Base-by-base conservation (phyloP, 208 protist genomes). In the Strigomonas culicis region DNA sequence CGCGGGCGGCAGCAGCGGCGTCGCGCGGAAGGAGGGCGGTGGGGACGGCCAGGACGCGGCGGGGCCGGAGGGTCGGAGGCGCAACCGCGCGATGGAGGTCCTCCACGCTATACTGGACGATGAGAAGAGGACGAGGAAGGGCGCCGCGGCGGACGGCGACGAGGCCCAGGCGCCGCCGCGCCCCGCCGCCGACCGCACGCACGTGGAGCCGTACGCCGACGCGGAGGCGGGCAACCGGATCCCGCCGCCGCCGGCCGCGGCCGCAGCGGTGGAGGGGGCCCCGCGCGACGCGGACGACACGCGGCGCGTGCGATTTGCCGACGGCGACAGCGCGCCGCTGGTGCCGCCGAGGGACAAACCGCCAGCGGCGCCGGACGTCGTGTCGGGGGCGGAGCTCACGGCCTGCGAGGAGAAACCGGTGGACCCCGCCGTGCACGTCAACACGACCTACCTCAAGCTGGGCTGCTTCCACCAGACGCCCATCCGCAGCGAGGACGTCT, bases 401-500 rank as follows among this genome's bases (percentile, higher is more conserved):
- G 63, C 63, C 8, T 17, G 11, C 27, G 63, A 59, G 53, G 53
- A 56, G 44, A 43, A 55, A 43, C 63, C 63, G 52, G 39, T 47
- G 27, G 63, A 68, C 30, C 17, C 39, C 11, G 44, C 53, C 3
- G 59, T 44, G 41, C 47, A 55, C 36, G 57, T 61, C 63, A 69
- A 63, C 65, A 27, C 44, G 47, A 68, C 60, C 17, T 78, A 71
- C 67, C 67, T 78, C 47, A 67, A 32, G 66, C 72, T 68, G 15
- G 73, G 73, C 31, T 63, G 63, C 63, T 74, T 78, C 32, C 60
- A 68, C 59, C 60, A 57, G 34, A 58, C 68, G 51, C 73, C 73
- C n/a, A 69, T 78, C 67, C 59, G 49, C 19, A 61, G 27, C 11
- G 71, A 59, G 19, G 79, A 81, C 47, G 49, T 74, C 24, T 19